These are phyloP conservation scores for Agastache rugosa DNA, from an alignment of 257 asterid species.

Conservation along the genomic window DNA sequence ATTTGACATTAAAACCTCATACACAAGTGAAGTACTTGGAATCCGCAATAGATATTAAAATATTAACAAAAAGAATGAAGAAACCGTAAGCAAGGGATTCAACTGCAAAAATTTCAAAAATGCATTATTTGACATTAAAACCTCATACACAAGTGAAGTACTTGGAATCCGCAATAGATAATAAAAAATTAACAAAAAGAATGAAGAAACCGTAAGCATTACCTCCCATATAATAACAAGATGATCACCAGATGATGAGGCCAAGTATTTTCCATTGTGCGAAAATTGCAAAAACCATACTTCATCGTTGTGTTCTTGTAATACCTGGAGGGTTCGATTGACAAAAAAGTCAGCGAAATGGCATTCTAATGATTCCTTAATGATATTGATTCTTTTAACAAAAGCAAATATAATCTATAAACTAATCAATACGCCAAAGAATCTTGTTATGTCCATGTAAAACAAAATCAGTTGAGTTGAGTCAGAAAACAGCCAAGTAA, in stretches of 20 bases:
- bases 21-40: constrained; percentile 11
- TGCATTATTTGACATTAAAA: background rate
- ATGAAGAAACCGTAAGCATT: constrained; percentile 25
- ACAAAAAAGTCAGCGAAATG: constrained; percentile 28
- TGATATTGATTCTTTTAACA: background rate
- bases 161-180: background rate
- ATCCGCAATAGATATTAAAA: background rate
- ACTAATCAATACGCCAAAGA: constrained; percentile 13
- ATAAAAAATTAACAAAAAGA: constrained; percentile 8
- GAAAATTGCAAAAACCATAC: constrained; percentile 89
- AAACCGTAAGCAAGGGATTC: constrained; percentile 15
- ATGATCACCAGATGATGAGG: constrained; percentile 74
- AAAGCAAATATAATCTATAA: background rate
- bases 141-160: constrained; percentile 20
- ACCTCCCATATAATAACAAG: constrained; percentile 87
- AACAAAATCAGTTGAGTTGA: background rate
- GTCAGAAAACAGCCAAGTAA: background rate
- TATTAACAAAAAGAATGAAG: constrained; percentile 7
- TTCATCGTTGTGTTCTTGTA: constrained; percentile 68
- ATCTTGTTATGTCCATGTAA: background rate
- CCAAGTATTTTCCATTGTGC: constrained; percentile 79
- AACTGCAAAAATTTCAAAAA: no score
- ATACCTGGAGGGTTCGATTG: constrained; percentile 55
- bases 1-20: constrained; percentile 8
- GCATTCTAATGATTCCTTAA: constrained; percentile 1